phyloP scores from a whole-genome alignment of 331 rosid species.

The Spiraea crenata region DNA sequence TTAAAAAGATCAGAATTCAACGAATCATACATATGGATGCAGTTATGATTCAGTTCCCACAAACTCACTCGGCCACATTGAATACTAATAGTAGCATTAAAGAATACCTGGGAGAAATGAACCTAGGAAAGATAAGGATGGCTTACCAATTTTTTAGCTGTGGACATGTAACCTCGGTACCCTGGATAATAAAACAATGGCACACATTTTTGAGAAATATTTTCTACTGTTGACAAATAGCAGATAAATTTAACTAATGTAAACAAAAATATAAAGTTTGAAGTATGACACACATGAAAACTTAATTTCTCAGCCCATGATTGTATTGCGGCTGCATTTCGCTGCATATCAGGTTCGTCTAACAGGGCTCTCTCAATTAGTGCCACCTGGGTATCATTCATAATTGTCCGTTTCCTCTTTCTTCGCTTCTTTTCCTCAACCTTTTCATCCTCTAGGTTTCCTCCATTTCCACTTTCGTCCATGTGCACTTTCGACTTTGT shows the following conservation, averaged over 20 bases:
- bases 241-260: conserved; percentile 9
- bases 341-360: conserved; percentile 94
- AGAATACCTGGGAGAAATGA: neutral
- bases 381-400: conserved; percentile 72
- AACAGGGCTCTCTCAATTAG: conserved; percentile 71
- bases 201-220: conserved; percentile 30
- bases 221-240: neutral
- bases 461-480: conserved; percentile 45
- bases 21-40: too few relatives aligned
- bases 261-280: conserved; percentile 5
- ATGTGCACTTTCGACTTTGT: conserved; percentile 48
- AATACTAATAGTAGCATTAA: neutral
- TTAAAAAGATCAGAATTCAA: neutral
- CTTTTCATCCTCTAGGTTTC: conserved; percentile 70
- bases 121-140: conserved; percentile 5
- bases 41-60: neutral
- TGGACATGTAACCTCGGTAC: conserved; percentile 75
- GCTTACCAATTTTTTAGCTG: conserved; percentile 93
- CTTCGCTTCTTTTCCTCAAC: conserved; percentile 61
- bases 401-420: conserved; percentile 88
- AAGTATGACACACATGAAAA: conserved; percentile 55
- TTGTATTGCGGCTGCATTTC: conserved; percentile 66
- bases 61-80: neutral
- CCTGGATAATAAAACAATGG: conserved; percentile 60
- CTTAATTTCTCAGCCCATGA: conserved; percentile 84